Percentiles rank a stretch among this genome's conserved stretches.
These are phyloP conservation scores for Halophytophthora batemanensis DNA, from an alignment of 352 stramenopile species.

Conservation along the genomic window DNA sequence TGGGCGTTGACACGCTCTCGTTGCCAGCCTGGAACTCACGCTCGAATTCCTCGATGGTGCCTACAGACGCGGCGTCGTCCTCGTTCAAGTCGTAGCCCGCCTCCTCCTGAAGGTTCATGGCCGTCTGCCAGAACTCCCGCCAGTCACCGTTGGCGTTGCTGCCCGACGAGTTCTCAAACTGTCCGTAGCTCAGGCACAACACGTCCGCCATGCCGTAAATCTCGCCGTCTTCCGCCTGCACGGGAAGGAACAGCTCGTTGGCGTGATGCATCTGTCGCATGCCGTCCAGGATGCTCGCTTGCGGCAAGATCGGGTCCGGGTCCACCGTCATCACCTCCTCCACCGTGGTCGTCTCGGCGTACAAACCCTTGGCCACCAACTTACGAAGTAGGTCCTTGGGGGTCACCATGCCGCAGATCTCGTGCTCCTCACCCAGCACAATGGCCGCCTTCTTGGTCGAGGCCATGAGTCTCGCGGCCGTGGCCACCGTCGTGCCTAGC, in stretches of 20 bases:
- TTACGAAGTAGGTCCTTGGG: constrained; percentile 86
- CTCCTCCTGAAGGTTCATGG: constrained; percentile 86
- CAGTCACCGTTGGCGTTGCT: constrained; percentile 74
- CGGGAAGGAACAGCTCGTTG: constrained; percentile 82
- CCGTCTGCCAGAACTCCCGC: constrained; percentile 87
- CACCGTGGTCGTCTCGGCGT: constrained; percentile 70
- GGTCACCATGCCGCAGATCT: constrained; percentile 83
- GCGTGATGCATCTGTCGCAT: constrained; percentile 85
- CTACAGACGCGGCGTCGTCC: constrained; percentile 77
- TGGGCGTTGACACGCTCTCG: constrained; percentile 24
- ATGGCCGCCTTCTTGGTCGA: constrained; percentile 84
- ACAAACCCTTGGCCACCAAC: constrained; percentile 77
- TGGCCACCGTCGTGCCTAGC: constrained; percentile 63
- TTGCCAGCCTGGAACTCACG: constrained; percentile 60
- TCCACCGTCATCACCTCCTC: constrained; percentile 87
- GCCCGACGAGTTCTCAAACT: constrained; percentile 82
- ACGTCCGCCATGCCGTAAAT: constrained; percentile 87
- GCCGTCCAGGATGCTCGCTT: constrained; percentile 80
- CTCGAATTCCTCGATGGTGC: constrained; percentile 89
- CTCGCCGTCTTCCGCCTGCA: constrained; percentile 71
- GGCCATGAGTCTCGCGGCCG: constrained; percentile 83
- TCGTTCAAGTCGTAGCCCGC: constrained; percentile 57
- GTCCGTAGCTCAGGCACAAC: constrained; percentile 82
- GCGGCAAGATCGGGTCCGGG: constrained; percentile 67
- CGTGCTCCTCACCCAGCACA: constrained; percentile 57